Base-by-base conservation (phyloP, 2,329 filamentous ascomycete species). In the Cadophora sp. region DNA sequence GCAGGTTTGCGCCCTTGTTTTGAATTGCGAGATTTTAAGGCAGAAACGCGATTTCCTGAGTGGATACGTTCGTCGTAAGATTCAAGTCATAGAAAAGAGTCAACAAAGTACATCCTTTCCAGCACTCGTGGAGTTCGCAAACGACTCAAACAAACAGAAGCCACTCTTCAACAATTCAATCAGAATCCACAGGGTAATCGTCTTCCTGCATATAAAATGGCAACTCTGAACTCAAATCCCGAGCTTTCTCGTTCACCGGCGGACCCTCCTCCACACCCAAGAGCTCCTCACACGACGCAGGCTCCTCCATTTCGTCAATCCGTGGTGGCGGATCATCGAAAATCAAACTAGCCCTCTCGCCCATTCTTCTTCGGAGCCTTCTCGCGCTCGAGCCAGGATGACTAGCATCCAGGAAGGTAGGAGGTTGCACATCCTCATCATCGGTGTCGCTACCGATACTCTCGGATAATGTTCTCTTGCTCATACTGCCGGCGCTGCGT, bases 401-500 rank as follows among this genome's bases (percentile, higher is more conserved):
- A 60, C 73, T 75, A 3, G 72, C 71, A 14, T 75, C 70, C 14
- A 36, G 27, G 33, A 73, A 69, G 16, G 62, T 68, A 16, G 70
- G 66, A 14, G 74, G 72, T 55, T 73, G 64, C 33, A 77, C 59
- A 63, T 78, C 76, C 56, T 77, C 75, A 8, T 77, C 74, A 59
- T 78, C 76, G 1, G 74, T 77, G 60, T 75, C 76, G 64, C 73
- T 75, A 6, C 76, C 76, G 24, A 78, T 75, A 63, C 74, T 77
- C 65, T 76, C 69, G 43, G 68, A 73, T 7, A 76, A 43, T 2
- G 72, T 75, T 30, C 76, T 64, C 65, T 78, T 78, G 47, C 73
- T 72, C 22, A 76, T 68, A 61, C 69, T 74, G 14, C 70, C 69
- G 3, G 69, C 73, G 47, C 72, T 74, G 45, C 74, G 68, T 36